A percentile compares a stretch with the other conserved stretches of the same genome.
phyloP scores from a whole-genome alignment of 495 filamentous ascomycete species.

The Venustampulla echinocandica region DNA sequence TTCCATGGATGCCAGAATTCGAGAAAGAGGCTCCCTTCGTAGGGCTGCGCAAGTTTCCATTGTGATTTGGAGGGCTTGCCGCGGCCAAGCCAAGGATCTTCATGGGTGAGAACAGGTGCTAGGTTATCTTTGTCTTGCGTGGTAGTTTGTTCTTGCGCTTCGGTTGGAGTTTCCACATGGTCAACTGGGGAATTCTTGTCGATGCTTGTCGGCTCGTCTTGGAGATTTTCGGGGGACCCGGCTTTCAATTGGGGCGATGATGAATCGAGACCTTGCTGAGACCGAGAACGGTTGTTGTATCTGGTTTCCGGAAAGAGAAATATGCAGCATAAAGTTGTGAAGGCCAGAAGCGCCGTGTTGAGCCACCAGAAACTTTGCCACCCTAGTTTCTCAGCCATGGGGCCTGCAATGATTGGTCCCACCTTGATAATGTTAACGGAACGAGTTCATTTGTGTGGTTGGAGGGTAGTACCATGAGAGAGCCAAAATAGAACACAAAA shows the following conservation, averaged over 20 bases:
- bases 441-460: slow-evolving; percentile 49
- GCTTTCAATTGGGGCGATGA: slow-evolving; percentile 4
- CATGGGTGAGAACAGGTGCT: slow-evolving; percentile 15
- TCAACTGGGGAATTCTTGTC: slow-evolving; percentile 5
- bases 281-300: slow-evolving; percentile 41
- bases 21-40: slow-evolving; percentile 31
- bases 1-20: slow-evolving; percentile 47
- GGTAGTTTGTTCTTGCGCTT: slow-evolving; percentile 12
- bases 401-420: slow-evolving; percentile 55
- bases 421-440: slow-evolving; percentile 33
- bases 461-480: slow-evolving; percentile 29
- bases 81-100: slow-evolving; percentile 37
- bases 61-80: slow-evolving; percentile 47
- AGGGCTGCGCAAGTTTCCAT: slow-evolving; percentile 36
- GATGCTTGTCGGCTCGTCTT: neutral
- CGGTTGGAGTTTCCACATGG: slow-evolving; percentile 6
- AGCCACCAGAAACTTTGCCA: slow-evolving; percentile 60
- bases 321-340: slow-evolving; percentile 38
- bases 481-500: slow-evolving; percentile 41
- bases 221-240: neutral
- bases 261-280: slow-evolving; percentile 1
- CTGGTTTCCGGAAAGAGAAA: slow-evolving; percentile 56
- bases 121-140: slow-evolving; percentile 5
- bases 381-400: slow-evolving; percentile 48
- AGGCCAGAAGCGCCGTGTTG: slow-evolving; percentile 29